A percentile compares a stretch with the other conserved stretches of the same genome.
Evolutionary conservation across 1,139 yeast genomes (phyloP).

Genomic region (Kodamaea sp.): DNA sequence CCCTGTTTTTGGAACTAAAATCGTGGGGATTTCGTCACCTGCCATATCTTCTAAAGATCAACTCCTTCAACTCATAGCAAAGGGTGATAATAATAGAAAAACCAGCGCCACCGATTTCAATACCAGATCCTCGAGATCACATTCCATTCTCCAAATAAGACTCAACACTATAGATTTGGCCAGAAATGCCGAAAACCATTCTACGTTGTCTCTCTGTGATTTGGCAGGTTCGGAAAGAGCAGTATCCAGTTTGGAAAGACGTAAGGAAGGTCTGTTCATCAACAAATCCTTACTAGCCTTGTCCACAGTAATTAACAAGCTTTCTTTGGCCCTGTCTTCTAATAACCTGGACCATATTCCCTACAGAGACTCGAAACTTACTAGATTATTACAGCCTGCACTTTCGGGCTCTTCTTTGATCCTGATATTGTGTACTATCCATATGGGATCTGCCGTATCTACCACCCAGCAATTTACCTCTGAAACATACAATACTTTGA

Average conservation of each 20-base stretch:
- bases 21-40: constrained; percentile 72
- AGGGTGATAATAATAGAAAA: constrained; percentile 74
- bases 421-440: constrained; percentile 85
- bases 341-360: constrained; percentile 65
- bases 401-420: constrained; percentile 84
- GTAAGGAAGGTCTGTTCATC: constrained; percentile 91
- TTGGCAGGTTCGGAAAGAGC: constrained; percentile 96
- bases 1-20: constrained; percentile 67
- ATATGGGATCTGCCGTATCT: constrained; percentile 45
- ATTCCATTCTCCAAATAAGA: constrained; percentile 80
- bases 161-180: constrained; percentile 46
- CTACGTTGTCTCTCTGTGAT: constrained; percentile 86
- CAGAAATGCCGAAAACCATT: constrained; percentile 45
- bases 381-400: constrained; percentile 87
- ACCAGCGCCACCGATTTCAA: constrained; percentile 92
- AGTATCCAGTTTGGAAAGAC: constrained; percentile 73
- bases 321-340: constrained; percentile 44
- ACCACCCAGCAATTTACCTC: constrained; percentile 50
- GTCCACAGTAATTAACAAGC: constrained; percentile 83
- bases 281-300: constrained; percentile 87
- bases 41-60: constrained; percentile 58
- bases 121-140: constrained; percentile 84
- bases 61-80: constrained; percentile 57
- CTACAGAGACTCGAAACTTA: constrained; percentile 87
- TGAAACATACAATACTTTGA: constrained; percentile 82